Base-by-base conservation (phyloP, 78 protist species). In the Dictyostelium capitatum region DNA sequence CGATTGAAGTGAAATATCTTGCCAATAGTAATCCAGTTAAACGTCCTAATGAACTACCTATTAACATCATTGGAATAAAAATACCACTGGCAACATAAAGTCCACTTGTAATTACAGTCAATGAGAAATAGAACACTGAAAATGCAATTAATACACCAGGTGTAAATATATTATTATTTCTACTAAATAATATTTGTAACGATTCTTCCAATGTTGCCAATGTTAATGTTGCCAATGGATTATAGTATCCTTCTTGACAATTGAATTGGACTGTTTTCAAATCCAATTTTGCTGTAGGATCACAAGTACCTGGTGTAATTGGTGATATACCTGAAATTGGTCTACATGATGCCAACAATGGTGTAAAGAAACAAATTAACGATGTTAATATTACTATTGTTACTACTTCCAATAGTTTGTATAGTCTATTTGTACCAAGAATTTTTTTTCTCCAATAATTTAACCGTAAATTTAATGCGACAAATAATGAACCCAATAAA, bases 181-280 rank as follows among this genome's bases (percentile, higher is more conserved):
- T 48, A 59, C 65, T 83, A 77, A 96, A 97, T 20, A 94, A 78
- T 46, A 96, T 83, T 54, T 53, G 54, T 56, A 77, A 20, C 23
- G 89, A 89, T 14, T 70, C 70, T 30, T 97, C 98, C 8, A 47
- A 48, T 10, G 96, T 43, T 56, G 77, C 57, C 46, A 94, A 94
- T 41, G 97, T 83, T 15, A 96, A 41, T 6, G 97, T 89, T 20
- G 98, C 98, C 94, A 97, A 72, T 62, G 87, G 95, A 70, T 95
- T 97, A 73, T 83, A 97, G 37, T 80, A 43, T 15, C 97, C 97
- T 23, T 87, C 82, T 43, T 20, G 30, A 57, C 92, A 85, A 59
- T 73, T 73, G 78, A 85, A 85, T 30, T 73, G 65, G 11, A 74
- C 74, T 2, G 78, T 74, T 9, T 5, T 37, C 0, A 57, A 19